Evolutionary conservation across 176 grass and related monocot species (phyloP), one percentile per base, ranked within the genome.

Genomic region (Zizania latifolia): DNA sequence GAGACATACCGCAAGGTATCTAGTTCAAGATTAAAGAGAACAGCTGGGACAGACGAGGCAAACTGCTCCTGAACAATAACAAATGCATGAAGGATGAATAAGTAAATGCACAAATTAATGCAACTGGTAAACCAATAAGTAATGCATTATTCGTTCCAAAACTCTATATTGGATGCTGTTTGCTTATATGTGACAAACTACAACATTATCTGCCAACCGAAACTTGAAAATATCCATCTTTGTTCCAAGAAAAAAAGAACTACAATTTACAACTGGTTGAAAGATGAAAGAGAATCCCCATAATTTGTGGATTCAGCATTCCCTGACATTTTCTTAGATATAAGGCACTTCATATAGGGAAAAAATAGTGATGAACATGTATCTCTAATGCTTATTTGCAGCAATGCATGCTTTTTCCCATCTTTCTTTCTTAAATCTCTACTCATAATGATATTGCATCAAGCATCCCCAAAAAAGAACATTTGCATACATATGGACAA

Each of bases 1-100:
- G 46, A 70, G 10, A 19, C 82, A 43, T 80, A 98, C 94, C 94
- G 86, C 76, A 98, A 70, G 17, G 94, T 98, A 73, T 94, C 91
- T 70, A 98, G 68, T 83, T 98, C 94, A 45, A 98, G 86, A 86
- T 94, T 98, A 69, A 98, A 98, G 79, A 98, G 86, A 92, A 98
- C 81, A 10, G 86, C 71, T 41, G 89, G 86, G 63, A 85, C 75
- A 71, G 84, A 84, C 84, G 84, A 45, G 67, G 90, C 91, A 77
- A 94, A 94, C 16, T 81, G 83, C 67, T 94, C 91, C 94, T 98
- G 86, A 55, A 82, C n/a, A 87, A 86, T 26, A 63, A 60, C 9
- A n/a, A 78, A 72, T 10, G 6, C 16, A 62, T 1, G 32, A 58
- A 24, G 2, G 29, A 72, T 32, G 33, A 78, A 74, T 79, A 88